Base-by-base conservation (phyloP, 106 monocot genomes). In the Dendrobium catenatum region DNA sequence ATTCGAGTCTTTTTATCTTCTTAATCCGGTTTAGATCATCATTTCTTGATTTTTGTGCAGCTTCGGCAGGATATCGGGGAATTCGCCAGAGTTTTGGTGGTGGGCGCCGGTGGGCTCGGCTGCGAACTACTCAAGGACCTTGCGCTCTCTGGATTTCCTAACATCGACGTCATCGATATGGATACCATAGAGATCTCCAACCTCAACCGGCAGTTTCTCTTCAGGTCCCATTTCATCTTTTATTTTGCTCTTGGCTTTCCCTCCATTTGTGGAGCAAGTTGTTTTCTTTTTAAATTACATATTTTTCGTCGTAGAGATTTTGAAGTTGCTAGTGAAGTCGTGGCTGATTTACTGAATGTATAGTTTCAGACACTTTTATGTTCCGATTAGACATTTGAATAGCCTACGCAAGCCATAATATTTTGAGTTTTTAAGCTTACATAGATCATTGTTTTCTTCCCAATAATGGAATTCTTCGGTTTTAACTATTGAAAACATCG, bases 121-220 rank as follows among this genome's bases (percentile, higher is more conserved):
- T 99, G 98, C 83, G 98, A 99, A 64, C 81, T 99, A 70, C 93
- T 99, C 80, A 99, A 99, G 85, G 99, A 95, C 85, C 87, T 99
- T 58, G 99, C 99, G 17, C 86, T 99, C 17, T 93, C 92, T 0
- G 99, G 99, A 0, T 99, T 99, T 80, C 78, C 78, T 82, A 93
- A 91, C 58, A 89, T 99, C 46, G 89, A 95, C 9, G 99, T 99
- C 80, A 99, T 99, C 13, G 99, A 99, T 33, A 99, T 99, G 99
- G 99, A 99, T 66, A 99, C 95, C 66, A 99, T 99, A 72, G 99
- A 99, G 85, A 85, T 99, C 79, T 95, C 99, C 80, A 99, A 99
- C 79, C 95, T 99, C 80, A 99, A 99, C 79, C 91, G 99, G 3
- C 99, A 99, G 87, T 99, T 99, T 85, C 95, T 99, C 48, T 99